Evolutionary conservation across 768 basidiomycete genomes (phyloP).

Genomic region (Rhizopogon roseolus): DNA sequence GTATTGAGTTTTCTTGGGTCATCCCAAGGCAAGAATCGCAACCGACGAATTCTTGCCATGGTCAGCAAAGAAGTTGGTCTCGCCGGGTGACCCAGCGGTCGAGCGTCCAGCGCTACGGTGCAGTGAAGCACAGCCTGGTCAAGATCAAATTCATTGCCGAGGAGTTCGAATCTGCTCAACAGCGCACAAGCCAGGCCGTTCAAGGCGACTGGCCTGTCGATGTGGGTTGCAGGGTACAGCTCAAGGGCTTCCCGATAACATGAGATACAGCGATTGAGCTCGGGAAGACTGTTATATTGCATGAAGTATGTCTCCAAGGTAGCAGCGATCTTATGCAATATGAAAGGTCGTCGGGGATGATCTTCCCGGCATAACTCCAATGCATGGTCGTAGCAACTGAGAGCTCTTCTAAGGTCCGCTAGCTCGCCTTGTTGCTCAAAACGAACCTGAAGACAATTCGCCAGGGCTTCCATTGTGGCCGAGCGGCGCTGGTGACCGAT

Average conservation of each 20-base stretch:
- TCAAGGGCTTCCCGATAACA: constrained; percentile 19
- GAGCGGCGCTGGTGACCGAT: constrained; percentile 8
- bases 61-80: constrained; percentile 14
- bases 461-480: constrained; percentile 16
- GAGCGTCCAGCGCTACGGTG: constrained; percentile 4
- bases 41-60: constrained; percentile 16
- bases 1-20: constrained; percentile 17
- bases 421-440: constrained; percentile 19
- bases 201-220: constrained; percentile 10
- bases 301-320: constrained; percentile 13
- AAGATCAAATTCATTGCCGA: constrained; percentile 22
- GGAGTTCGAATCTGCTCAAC: constrained; percentile 18
- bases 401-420: constrained; percentile 22
- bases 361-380: constrained; percentile 11
- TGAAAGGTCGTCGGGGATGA: constrained; percentile 10
- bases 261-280: constrained; percentile 24
- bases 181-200: constrained; percentile 17
- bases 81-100: constrained; percentile 4
- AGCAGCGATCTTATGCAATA: constrained; percentile 11
- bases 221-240: constrained; percentile 10
- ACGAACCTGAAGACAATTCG: constrained; percentile 19
- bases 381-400: constrained; percentile 22
- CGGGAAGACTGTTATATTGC: constrained; percentile 11
- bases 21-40: constrained; percentile 19
- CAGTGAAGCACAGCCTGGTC: constrained; percentile 20